Evolutionary conservation across 1,284 basidiomycete genomes (phyloP), one percentile per base, ranked within the genome.

Genomic region (Polyporus tsugae): DNA sequence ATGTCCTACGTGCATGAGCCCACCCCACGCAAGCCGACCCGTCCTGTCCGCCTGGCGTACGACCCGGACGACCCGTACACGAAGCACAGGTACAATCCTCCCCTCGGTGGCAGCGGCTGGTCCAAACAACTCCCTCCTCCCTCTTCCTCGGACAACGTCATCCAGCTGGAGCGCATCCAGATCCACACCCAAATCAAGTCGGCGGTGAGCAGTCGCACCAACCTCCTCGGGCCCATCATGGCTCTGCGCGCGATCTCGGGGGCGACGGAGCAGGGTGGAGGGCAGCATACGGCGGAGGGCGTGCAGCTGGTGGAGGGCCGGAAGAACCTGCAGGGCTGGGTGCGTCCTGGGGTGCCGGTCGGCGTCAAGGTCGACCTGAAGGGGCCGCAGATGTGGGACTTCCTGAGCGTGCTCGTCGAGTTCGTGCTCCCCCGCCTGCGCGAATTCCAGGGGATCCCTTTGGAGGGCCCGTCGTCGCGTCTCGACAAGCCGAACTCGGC

Each of bases 401-500:
- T 99, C 81, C 83, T 99, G 69, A 91, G 92, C 70, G 90, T 90
- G 7, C 88, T 99, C 73, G 90, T 91, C 75, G 96, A 98, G 75
- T 99, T 99, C 78, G 97, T 99, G 63, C 84, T 99, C 29, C 98
- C 97, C 2, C 90, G 97, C 29, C 81, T 98, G 72, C 89, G 97
- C 75, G 96, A 98, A 75, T 99, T 96, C 83, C 85, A 86, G 7
- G 98, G 97, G 33, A 81, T 99, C 70, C 78, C 87, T 4, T 83
- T 96, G 68, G 90, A 94, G 66, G 85, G 93, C 52, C 80, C 88
- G 41, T 85, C 87, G n/a, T 80, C 87, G 62, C 85, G 85, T 69
- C 81, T 87, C 42, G 86, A 88, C 71, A 92, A 90, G 4, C 91
- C 95, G 0, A 91, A 90, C 57, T 91, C 92, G 0, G 91, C 94